Conservation (phyloP, 768 basidiomycete species). For the Amanita pseudoporphyria region DNA sequence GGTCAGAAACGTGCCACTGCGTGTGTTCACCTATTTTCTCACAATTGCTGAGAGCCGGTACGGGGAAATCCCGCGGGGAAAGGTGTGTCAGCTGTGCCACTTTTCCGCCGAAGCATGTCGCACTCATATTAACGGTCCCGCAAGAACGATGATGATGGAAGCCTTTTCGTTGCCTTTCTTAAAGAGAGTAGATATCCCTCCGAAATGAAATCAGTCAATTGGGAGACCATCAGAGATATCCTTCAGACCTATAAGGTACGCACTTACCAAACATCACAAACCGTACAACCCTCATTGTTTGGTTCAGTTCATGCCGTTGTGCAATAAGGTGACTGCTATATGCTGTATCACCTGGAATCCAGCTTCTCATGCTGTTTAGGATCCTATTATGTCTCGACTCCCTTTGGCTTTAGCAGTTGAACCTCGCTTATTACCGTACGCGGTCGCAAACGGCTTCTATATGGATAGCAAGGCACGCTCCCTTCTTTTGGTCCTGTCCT, state of each 20-base stretch:
- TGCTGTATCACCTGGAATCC: conserved; percentile 6
- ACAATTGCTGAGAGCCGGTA: conserved; percentile 46
- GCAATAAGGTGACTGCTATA: conserved; percentile 40
- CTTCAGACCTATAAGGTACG: conserved; percentile 63
- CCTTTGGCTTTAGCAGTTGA: conserved; percentile 72
- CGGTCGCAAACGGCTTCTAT: conserved; percentile 62
- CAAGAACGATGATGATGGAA: conserved; percentile 67
- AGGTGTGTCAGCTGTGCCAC: conserved; percentile 22
- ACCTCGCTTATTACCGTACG: conserved; percentile 62
- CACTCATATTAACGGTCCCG: conserved; percentile 6
- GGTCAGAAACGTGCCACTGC: conserved; percentile 56
- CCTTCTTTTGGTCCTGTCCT: background rate
- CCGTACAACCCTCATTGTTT: conserved; percentile 11
- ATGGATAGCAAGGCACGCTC: conserved; percentile 65
- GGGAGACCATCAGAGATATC: conserved; percentile 57
- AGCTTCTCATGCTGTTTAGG: conserved; percentile 29
- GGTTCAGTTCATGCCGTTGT: conserved; percentile 69
- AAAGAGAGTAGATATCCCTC: conserved; percentile 61
- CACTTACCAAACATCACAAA: conserved; percentile 10
- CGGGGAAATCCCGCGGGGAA: conserved; percentile 57
- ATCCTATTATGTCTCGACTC: conserved; percentile 70
- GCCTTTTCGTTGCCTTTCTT: conserved; percentile 51
- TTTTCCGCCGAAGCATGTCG: background rate
- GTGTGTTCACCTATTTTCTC: conserved; percentile 57
- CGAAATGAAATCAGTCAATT: conserved; percentile 46